A percentile compares a stretch with the other conserved stretches of the same genome.
Evolutionary conservation across 179 eudicot species (phyloP).

Genomic region (Kewa caespitosa): DNA sequence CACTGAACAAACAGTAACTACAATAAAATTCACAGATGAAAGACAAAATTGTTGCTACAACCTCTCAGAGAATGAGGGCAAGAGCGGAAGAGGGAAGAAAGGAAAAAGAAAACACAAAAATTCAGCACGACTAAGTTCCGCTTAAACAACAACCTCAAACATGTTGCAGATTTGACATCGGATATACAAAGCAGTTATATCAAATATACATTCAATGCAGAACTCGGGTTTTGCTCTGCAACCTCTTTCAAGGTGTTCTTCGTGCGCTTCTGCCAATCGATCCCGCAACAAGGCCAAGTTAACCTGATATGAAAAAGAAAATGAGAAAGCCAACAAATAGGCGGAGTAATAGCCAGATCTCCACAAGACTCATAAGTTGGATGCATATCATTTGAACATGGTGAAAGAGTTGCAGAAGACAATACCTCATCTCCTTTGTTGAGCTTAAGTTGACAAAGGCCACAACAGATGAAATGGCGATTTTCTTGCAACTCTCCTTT

Average conservation of each 20-base stretch:
- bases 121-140: too few species aligned
- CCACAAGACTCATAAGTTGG: neutral
- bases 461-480: conserved; percentile 53
- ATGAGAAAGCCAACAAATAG: neutral
- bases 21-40: neutral
- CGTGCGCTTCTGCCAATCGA: conserved; percentile 75
- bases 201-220: conserved; percentile 55
- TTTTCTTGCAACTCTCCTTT: conserved; percentile 71
- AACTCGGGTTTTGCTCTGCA: conserved; percentile 76
- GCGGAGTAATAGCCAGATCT: neutral
- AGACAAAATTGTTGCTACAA: neutral
- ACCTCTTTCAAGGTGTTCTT: conserved; percentile 80
- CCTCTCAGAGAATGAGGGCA: neutral
- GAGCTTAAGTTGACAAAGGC: conserved; percentile 60
- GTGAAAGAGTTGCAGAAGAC: neutral
- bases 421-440: conserved; percentile 65
- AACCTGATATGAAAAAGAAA: conserved; percentile 37
- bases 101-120: too few species aligned
- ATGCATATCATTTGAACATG: neutral
- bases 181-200: conserved; percentile 74
- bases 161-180: conserved; percentile 64
- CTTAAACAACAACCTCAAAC: conserved; percentile 74
- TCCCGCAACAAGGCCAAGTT: conserved; percentile 49
- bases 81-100: too few species aligned
- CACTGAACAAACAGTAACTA: too few species aligned